A percentile compares a stretch with the other conserved stretches of the same genome.
Conservation (phyloP, 805 yeast species). For the Pichia rugopelliculosa region DNA sequence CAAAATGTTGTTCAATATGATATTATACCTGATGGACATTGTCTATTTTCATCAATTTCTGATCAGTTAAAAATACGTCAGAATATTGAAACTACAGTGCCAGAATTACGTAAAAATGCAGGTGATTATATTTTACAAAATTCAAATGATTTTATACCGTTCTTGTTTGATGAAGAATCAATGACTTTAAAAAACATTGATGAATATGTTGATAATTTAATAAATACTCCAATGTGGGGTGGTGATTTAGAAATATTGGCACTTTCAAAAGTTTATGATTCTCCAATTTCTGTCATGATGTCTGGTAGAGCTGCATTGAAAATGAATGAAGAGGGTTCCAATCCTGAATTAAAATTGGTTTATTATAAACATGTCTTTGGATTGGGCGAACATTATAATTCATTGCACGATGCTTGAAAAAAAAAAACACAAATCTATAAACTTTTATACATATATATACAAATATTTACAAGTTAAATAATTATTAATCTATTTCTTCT, state of each 20-base stretch:
- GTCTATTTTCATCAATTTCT: slow-evolving; percentile 77
- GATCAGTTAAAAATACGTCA: slow-evolving; percentile 67
- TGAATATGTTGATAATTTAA: slow-evolving; percentile 61
- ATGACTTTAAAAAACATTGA: slow-evolving; percentile 56
- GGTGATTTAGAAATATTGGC: slow-evolving; percentile 90
- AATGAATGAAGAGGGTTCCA: slow-evolving; percentile 52
- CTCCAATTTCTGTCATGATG: slow-evolving; percentile 70
- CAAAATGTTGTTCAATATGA: slow-evolving; percentile 52
- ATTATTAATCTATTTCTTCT: slow-evolving; percentile 8
- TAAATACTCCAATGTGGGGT: slow-evolving; percentile 89
- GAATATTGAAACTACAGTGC: slow-evolving; percentile 30
- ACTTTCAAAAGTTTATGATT: slow-evolving; percentile 57
- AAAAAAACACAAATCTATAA: background rate
- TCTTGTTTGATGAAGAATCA: slow-evolving; percentile 72
- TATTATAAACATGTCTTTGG: slow-evolving; percentile 83
- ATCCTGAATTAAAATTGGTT: slow-evolving; percentile 58
- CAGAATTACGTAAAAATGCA: slow-evolving; percentile 55
- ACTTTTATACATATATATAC: background rate
- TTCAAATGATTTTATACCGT: slow-evolving; percentile 71
- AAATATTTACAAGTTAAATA: background rate
- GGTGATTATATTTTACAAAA: slow-evolving; percentile 59
- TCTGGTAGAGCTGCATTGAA: slow-evolving; percentile 64
- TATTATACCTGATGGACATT: slow-evolving; percentile 88
- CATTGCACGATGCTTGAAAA: slow-evolving; percentile 34
- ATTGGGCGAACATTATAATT: slow-evolving; percentile 92